Percentiles rank a stretch among this genome's conserved stretches.
Evolutionary conservation across 345 rosid species (phyloP).

Genomic region (Salix udensis): DNA sequence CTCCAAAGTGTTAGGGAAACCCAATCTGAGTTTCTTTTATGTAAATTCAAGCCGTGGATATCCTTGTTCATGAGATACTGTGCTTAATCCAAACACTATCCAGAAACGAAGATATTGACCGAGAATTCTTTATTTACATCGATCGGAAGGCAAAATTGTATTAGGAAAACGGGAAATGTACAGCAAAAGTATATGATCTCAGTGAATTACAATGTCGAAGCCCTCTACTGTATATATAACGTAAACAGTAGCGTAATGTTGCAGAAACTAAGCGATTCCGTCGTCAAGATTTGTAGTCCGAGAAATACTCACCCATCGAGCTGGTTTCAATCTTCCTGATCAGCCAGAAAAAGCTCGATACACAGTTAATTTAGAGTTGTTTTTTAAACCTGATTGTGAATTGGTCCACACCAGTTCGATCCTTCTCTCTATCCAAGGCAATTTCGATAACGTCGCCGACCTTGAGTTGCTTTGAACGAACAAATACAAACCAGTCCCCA

Average conservation of each 20-base stretch:
- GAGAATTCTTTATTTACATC: background rate
- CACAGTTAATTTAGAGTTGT: background rate
- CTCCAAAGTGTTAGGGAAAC: no score
- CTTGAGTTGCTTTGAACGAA: background rate
- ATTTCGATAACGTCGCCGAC: background rate
- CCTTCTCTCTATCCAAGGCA: background rate
- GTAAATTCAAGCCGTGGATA: no score
- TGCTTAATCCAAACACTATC: background rate
- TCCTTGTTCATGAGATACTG: background rate
- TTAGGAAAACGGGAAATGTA: background rate
- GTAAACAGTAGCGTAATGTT: background rate
- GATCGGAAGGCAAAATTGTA: background rate
- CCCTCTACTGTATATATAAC: background rate
- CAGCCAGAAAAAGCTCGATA: background rate
- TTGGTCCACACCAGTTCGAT: background rate
- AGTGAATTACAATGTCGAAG: background rate
- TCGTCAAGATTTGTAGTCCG: background rate
- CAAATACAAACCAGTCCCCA: background rate
- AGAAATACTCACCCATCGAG: background rate
- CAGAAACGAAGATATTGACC: background rate
- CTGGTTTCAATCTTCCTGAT: background rate
- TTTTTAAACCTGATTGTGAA: background rate
- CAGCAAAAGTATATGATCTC: background rate
- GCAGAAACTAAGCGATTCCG: background rate
- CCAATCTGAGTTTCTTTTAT: background rate